Evolutionary conservation across 179 eudicot species (phyloP).

Genomic region (Silene vulgaris): DNA sequence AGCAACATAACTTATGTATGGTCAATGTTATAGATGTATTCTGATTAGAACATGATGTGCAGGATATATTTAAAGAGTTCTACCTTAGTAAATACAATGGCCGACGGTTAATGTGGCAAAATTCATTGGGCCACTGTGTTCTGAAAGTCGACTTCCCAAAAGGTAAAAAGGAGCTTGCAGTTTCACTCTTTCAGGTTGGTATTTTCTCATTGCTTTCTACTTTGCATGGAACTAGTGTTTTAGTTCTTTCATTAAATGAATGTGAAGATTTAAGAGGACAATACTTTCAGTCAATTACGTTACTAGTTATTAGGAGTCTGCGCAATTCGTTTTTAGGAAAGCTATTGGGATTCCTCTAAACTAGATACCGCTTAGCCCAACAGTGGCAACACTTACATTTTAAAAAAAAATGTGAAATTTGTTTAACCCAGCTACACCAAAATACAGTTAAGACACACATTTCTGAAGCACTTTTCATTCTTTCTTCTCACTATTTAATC

Average conservation of each 20-base stretch:
- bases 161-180: conserved; percentile 95
- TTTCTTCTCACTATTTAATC: neutral
- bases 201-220: neutral
- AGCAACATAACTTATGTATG: neutral
- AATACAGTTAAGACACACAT: neutral
- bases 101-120: conserved; percentile 98
- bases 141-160: conserved; percentile 79
- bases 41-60: conserved; percentile 25
- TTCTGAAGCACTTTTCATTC: neutral
- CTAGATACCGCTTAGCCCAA: neutral
- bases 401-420: neutral
- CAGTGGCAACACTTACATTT: too few relatives aligned
- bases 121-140: conserved; percentile 92
- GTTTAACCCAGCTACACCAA: neutral
- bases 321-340: neutral
- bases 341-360: neutral
- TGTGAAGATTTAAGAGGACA: neutral
- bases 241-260: neutral
- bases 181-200: conserved; percentile 95
- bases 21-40: neutral
- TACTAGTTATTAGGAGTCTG: neutral
- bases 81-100: conserved; percentile 94
- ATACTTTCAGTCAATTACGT: neutral
- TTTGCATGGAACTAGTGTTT: neutral
- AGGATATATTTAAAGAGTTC: conserved; percentile 96